Base-by-base conservation (phyloP, 2,329 filamentous ascomycete genomes). In the Pseudophaeomoniella oleicola region DNA sequence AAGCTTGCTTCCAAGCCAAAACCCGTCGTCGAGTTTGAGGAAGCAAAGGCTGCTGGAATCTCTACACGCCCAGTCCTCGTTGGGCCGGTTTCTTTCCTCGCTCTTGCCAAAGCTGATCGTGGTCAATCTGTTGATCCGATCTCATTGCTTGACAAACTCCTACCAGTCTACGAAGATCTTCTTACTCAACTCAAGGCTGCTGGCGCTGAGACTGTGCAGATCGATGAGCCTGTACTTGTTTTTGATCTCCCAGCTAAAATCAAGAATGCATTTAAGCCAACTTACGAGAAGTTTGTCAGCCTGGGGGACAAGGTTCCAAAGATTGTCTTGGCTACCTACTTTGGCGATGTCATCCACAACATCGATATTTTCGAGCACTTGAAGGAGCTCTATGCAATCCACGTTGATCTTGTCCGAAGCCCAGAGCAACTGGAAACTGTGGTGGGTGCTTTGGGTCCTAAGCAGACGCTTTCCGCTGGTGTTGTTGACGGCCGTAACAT, bases 291-390 rank as follows among this genome's bases (percentile, higher is more conserved):
- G 70, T 71, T 98, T 44, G 71, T 74, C 50, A 66, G 67, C 54
- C 72, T 86, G 41, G 84, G 82, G 56, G 71, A 69, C 67, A 80
- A 78, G 63, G 81, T 87, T 57, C 88, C 90, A 56, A 80, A 88
- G 62, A 66, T 96, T 41, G 75, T 90, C 53, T 74, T 98, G 55
- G 81, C 90, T 61, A 96, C 90, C 57, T 98, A 96, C 78, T 98
- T 98, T 58, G 90, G 90, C 69, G 90, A 98, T 64, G 86, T 98
- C 49, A 85, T 96, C 54, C 90, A 98, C 81, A 98, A 98, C 79
- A 76, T 94, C 50, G 86, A 94, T 56, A 76, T 85, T 49, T 65
- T 98, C 53, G 75, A 84, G 57, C 74, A 78, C 60, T 60, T 78
- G 46, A 63, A 72, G 49, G 75, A 75, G 54, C 64, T 93, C 56